A percentile compares a stretch with the other conserved stretches of the same genome.
Conservation (phyloP, 768 basidiomycete species). For the Paxillus rubicundulus region DNA sequence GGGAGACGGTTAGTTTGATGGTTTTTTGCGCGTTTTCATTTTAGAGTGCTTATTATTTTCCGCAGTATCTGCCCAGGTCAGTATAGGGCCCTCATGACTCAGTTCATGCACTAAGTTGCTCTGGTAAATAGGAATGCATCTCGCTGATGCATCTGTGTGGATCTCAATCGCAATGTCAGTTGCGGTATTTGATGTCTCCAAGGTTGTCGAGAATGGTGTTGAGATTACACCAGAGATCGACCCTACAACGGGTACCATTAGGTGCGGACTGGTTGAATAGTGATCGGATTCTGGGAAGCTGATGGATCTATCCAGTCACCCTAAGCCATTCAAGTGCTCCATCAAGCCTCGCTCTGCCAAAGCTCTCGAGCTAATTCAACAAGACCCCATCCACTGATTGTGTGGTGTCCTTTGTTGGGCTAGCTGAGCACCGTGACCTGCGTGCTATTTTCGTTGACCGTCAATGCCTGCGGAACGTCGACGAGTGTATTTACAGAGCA, state of each 20-base stretch:
- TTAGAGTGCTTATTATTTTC: conserved; percentile 1
- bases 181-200: conserved; percentile 48
- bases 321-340: conserved; percentile 58
- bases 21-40: conserved; percentile 4
- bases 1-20: conserved; percentile 49
- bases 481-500: neutral
- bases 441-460: too few relatives aligned
- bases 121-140: conserved; percentile 40
- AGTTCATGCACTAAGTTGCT: conserved; percentile 21
- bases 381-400: conserved; percentile 35
- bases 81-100: neutral
- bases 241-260: conserved; percentile 62
- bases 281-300: neutral
- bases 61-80: conserved; percentile 30
- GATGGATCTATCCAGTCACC: conserved; percentile 40
- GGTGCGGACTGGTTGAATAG: conserved; percentile 33
- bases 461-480: neutral
- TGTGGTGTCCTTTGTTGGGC: neutral
- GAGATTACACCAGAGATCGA: conserved; percentile 54
- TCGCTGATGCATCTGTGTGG: conserved; percentile 53
- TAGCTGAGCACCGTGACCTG: neutral
- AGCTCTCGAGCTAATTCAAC: conserved; percentile 51
- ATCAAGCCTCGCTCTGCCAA: conserved; percentile 61
- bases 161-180: conserved; percentile 43
- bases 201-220: conserved; percentile 43